These are phyloP conservation scores for Phylloporus rhodoxanthus DNA, from an alignment of 768 basidiomycete genomes.

Conservation along the genomic window DNA sequence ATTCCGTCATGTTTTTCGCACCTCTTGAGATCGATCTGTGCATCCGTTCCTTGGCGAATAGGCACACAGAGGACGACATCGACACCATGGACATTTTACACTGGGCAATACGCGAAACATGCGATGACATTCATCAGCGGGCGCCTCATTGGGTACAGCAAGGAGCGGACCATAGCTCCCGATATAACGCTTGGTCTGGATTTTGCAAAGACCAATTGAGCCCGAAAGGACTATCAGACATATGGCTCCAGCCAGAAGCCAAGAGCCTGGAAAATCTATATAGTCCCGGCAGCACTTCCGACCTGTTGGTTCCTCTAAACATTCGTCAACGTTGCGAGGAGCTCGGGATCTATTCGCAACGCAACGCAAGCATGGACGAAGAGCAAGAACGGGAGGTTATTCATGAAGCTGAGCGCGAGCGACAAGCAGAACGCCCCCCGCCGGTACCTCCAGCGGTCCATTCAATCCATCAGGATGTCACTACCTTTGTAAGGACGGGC, in stretches of 20 bases:
- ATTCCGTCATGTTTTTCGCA: too few species aligned
- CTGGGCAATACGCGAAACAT: conserved; percentile 29
- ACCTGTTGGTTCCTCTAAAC: conserved; percentile 6
- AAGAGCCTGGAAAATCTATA: conserved; percentile 35
- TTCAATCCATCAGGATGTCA: background rate
- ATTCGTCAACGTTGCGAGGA: background rate
- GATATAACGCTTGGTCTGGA: conserved; percentile 17
- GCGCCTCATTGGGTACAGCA: too few species aligned
- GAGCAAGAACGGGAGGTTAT: background rate
- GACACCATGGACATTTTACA: too few species aligned
- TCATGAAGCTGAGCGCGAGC: background rate
- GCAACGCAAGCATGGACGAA: background rate
- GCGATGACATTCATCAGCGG: conserved; percentile 17
- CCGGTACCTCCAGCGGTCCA: conserved; percentile 17
- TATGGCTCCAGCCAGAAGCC: conserved; percentile 39
- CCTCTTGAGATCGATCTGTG: too few species aligned
- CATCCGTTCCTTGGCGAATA: too few species aligned
- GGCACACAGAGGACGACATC: too few species aligned
- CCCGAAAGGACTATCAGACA: background rate
- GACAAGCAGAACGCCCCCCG: conserved; percentile 22
- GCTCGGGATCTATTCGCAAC: background rate
- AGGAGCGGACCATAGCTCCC: background rate
- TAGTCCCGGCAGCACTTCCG: conserved; percentile 3
- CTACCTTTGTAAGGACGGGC: conserved; percentile 22
- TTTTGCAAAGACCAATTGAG: conserved; percentile 9